Conservation (phyloP, 208 protist species). For the Leishmania mexicana region DNA sequence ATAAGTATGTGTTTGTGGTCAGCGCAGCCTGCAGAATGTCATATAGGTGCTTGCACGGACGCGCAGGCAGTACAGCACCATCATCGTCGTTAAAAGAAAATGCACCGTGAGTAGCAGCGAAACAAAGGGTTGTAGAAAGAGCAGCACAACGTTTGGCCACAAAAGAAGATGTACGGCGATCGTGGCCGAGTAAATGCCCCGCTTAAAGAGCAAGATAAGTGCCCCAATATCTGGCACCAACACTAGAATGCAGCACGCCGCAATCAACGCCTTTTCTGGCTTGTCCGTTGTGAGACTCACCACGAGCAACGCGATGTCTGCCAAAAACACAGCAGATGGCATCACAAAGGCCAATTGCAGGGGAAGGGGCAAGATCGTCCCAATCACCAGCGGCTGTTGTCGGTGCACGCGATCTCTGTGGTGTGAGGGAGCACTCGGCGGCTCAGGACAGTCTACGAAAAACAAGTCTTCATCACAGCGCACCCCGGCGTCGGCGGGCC, state of each 20-base stretch:
- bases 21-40: slow-evolving; percentile 54
- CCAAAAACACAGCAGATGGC: slow-evolving; percentile 51
- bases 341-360: slow-evolving; percentile 48
- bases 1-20: background rate
- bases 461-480: slow-evolving; percentile 22
- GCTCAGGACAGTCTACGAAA: slow-evolving; percentile 41
- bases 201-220: slow-evolving; percentile 54
- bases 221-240: slow-evolving; percentile 52
- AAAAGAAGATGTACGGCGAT: slow-evolving; percentile 62
- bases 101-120: slow-evolving; percentile 70
- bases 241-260: slow-evolving; percentile 44
- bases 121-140: slow-evolving; percentile 60
- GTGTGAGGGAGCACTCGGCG: slow-evolving; percentile 5
- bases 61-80: slow-evolving; percentile 68
- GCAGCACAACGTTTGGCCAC: slow-evolving; percentile 58
- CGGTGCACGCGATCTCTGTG: slow-evolving; percentile 8
- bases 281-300: slow-evolving; percentile 39
- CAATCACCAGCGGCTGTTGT: slow-evolving; percentile 37
- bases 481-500: background rate
- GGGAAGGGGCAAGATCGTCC: slow-evolving; percentile 47
- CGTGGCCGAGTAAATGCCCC: slow-evolving; percentile 44
- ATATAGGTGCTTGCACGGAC: slow-evolving; percentile 52
- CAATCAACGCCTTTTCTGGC: slow-evolving; percentile 40
- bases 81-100: slow-evolving; percentile 46
- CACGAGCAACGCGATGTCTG: slow-evolving; percentile 61